phyloP scores from a whole-genome alignment of 345 rosid species.

The Eucalyptus cloeziana region DNA sequence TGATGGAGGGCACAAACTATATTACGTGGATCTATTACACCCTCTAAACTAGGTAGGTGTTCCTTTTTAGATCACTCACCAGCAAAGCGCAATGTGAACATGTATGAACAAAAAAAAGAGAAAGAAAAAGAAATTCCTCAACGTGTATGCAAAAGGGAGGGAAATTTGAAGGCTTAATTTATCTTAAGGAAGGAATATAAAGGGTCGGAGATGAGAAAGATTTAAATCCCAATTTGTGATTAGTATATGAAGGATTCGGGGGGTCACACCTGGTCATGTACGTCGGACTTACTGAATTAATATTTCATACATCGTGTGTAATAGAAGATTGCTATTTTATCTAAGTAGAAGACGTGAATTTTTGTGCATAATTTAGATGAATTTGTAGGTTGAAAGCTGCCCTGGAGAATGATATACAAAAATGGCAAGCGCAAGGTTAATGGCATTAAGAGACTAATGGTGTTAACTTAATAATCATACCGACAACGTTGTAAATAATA shows the following conservation, averaged over 20 bases:
- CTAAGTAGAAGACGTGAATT: neutral
- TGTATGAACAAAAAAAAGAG: neutral
- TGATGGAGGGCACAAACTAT: neutral
- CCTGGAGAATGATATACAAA: neutral
- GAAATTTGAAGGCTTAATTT: neutral
- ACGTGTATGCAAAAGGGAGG: neutral
- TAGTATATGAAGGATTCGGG: neutral
- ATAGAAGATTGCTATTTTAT: neutral
- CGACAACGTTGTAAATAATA: neutral
- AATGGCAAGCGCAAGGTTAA: neutral
- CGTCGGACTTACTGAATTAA: neutral
- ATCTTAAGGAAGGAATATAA: neutral
- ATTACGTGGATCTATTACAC: neutral
- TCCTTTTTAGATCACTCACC: neutral
- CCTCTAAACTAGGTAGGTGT: neutral
- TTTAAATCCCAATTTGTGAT: neutral
- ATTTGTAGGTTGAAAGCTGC: neutral
- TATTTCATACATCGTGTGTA: neutral
- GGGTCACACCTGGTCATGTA: neutral
- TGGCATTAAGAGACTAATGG: neutral
- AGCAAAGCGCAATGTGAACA: neutral
- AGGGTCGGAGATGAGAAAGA: neutral
- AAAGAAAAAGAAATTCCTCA: neutral
- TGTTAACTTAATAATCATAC: neutral
- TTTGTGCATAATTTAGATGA: neutral